These are phyloP conservation scores for Cordyceps cicadae DNA, from an alignment of 2,329 filamentous ascomycete species.

Conservation along the genomic window DNA sequence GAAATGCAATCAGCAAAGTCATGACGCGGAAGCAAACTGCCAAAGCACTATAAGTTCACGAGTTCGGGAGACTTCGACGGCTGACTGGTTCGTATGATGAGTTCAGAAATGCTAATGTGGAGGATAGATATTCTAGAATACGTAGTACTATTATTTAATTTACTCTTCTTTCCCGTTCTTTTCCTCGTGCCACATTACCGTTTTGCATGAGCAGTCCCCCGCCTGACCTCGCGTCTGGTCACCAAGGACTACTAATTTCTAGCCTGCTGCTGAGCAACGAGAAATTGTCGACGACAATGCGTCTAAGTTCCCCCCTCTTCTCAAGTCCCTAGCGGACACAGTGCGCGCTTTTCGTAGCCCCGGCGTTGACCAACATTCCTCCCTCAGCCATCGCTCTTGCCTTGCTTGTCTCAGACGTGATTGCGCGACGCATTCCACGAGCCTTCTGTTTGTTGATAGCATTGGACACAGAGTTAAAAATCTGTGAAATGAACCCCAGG, in stretches of 20 bases:
- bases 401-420: neutral
- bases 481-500: neutral
- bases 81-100: neutral
- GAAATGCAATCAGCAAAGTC: slow-evolving; percentile 90
- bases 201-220: too few species aligned
- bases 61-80: neutral
- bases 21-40: slow-evolving; percentile 56
- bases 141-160: neutral
- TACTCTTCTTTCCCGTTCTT: too few species aligned
- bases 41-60: slow-evolving; percentile 18
- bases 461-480: neutral
- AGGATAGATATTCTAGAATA: neutral
- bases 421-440: slow-evolving; percentile 8
- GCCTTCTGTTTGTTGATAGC: slow-evolving; percentile 7
- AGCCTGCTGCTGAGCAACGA: too few species aligned
- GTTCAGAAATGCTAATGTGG: neutral
- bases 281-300: too few species aligned
- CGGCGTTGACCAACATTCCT: slow-evolving; percentile 9
- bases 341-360: neutral
- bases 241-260: too few species aligned
- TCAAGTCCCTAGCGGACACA: neutral
- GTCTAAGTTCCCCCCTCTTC: neutral
- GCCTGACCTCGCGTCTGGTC: too few species aligned
- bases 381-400: slow-evolving; percentile 2
- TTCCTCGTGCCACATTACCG: too few species aligned